These are phyloP conservation scores for Lichenothelia convexa DNA, from an alignment of 495 filamentous ascomycete species.

Conservation along the genomic window DNA sequence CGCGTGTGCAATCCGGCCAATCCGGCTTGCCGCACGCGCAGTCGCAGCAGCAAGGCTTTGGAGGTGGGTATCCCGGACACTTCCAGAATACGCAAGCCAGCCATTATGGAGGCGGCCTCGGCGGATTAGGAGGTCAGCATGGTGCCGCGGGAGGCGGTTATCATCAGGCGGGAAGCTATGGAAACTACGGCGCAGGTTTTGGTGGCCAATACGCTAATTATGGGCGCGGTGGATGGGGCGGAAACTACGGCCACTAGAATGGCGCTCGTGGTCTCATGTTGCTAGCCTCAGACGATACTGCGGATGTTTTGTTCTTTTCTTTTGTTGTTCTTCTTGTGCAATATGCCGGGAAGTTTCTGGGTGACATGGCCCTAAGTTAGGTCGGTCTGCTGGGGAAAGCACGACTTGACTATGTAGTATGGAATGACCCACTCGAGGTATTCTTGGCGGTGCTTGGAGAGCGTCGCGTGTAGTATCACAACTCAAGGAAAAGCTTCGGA, in stretches of 20 bases:
- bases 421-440: too few relatives aligned
- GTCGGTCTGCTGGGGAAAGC: too few relatives aligned
- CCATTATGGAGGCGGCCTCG: conserved; percentile 52
- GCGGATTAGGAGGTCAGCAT: conserved; percentile 49
- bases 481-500: too few relatives aligned
- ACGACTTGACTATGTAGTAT: too few relatives aligned
- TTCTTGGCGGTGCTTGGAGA: too few relatives aligned
- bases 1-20: conserved; percentile 32
- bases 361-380: too few relatives aligned
- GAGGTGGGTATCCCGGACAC: conserved; percentile 44
- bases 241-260: conserved; percentile 32
- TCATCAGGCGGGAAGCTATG: conserved; percentile 35
- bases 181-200: conserved; percentile 30
- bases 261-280: too few relatives aligned
- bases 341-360: too few relatives aligned
- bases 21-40: conserved; percentile 57
- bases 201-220: conserved; percentile 26
- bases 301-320: too few relatives aligned
- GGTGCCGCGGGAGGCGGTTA: conserved; percentile 40
- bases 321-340: too few relatives aligned
- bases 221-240: conserved; percentile 32
- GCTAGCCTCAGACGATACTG: too few relatives aligned
- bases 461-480: too few relatives aligned
- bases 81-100: conserved; percentile 37
- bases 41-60: conserved; percentile 48